A percentile compares a stretch with the other conserved stretches of the same genome.
Conservation (phyloP, 129 eudicot species). For the Erigeron canadensis region DNA sequence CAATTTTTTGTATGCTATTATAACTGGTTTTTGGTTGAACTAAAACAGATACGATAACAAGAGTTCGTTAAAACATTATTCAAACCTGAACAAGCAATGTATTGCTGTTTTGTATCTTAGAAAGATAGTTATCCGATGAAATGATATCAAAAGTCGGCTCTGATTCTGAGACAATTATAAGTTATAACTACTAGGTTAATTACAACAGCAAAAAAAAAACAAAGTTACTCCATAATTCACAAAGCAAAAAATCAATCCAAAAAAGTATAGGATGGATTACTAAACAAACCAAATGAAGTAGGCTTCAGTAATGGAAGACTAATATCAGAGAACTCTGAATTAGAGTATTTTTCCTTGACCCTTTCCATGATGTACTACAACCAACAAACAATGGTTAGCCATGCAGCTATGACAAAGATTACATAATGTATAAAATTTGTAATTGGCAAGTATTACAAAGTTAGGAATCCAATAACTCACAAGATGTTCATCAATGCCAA, state of each 20-base stretch:
- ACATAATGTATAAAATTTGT: background rate
- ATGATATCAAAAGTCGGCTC: constrained; percentile 42
- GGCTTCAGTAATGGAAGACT: constrained; percentile 65
- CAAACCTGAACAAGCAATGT: constrained; percentile 71
- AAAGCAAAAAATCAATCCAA: background rate
- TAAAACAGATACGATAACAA: constrained; percentile 10
- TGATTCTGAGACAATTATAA: constrained; percentile 40
- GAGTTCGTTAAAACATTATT: constrained; percentile 1
- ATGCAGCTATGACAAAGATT: constrained; percentile 3
- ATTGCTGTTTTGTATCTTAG: constrained; percentile 48
- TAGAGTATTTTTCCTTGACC: constrained; percentile 48
- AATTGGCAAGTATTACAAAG: background rate
- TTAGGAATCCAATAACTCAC: constrained; percentile 43
- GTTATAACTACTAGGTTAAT: constrained; percentile 7
- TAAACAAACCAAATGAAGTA: constrained; percentile 56
- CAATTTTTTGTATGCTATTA: background rate
- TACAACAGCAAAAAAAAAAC: constrained; percentile 9
- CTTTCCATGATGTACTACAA: constrained; percentile 63
- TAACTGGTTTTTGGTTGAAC: background rate
- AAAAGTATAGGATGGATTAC: constrained; percentile 7
- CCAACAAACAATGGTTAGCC: constrained; percentile 14
- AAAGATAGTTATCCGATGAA: constrained; percentile 49
- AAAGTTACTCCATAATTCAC: background rate
- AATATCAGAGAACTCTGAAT: constrained; percentile 46
- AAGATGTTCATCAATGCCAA: constrained; percentile 65